phyloP scores from a whole-genome alignment of 176 grass and related monocot genomes.

The Paspalum vaginatum region DNA sequence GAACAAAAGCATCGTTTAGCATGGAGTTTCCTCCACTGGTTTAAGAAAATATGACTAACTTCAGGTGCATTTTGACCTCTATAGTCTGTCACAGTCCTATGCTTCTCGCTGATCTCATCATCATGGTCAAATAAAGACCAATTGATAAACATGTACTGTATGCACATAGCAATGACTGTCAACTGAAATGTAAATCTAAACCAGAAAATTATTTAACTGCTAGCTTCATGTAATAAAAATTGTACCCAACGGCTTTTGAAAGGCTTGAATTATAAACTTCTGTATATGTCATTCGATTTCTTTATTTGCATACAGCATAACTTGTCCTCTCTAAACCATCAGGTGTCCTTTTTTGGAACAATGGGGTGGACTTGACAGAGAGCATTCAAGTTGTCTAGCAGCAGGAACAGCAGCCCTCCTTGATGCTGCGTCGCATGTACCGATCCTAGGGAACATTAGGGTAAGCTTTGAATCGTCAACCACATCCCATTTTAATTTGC shows the following conservation, averaged over 20 bases:
- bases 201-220: not conserved
- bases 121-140: not conserved
- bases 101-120: not conserved
- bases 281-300: not conserved
- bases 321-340: slow-evolving; percentile 18
- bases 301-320: not conserved
- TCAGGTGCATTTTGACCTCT: not conserved
- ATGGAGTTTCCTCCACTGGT: not conserved
- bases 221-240: not conserved
- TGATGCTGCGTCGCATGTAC: slow-evolving; percentile 54
- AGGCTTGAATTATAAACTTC: not conserved
- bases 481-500: not conserved
- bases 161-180: not conserved
- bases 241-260: not conserved
- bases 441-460: slow-evolving; percentile 48
- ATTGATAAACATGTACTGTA: not conserved
- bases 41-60: not conserved
- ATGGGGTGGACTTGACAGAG: slow-evolving; percentile 48
- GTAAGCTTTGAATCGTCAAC: slow-evolving; percentile 31
- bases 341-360: slow-evolving; percentile 56
- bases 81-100: not conserved
- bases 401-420: slow-evolving; percentile 47
- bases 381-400: slow-evolving; percentile 52
- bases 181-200: not conserved
- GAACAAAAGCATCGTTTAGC: not conserved